phyloP scores from a whole-genome alignment of 441 rosid species.

The Erodium chrysanthum region DNA sequence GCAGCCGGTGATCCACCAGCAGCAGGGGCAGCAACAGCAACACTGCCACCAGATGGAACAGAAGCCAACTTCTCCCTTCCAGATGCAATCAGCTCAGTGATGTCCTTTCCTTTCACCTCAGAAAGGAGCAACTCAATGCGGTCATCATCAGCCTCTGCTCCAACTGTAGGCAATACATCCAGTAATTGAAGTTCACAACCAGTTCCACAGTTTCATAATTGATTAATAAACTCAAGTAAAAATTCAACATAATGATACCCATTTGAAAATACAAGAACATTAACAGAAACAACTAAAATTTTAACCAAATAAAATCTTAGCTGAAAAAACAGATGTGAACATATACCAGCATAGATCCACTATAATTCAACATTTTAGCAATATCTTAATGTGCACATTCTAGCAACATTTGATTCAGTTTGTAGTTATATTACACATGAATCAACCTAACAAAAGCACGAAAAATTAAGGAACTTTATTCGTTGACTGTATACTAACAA shows the following conservation, averaged over 20 bases:
- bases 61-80: slow-evolving; percentile 84
- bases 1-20: too few species aligned
- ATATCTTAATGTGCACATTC: too few species aligned
- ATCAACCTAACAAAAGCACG: background rate
- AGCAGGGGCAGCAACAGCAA: slow-evolving; percentile 31
- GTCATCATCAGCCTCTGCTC: slow-evolving; percentile 64
- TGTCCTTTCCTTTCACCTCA: slow-evolving; percentile 55
- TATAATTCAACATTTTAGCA: background rate
- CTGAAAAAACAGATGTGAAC: background rate
- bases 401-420: too few species aligned
- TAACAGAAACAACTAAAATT: too few species aligned
- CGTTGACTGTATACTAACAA: background rate
- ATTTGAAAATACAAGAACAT: background rate
- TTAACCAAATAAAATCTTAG: background rate
- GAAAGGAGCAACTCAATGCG: slow-evolving; percentile 52
- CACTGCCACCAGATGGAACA: slow-evolving; percentile 75
- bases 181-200: background rate
- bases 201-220: background rate
- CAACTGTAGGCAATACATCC: slow-evolving; percentile 37
- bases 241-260: background rate
- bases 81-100: slow-evolving; percentile 58
- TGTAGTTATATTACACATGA: background rate
- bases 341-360: background rate
- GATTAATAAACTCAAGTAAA: background rate
- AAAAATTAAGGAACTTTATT: background rate